phyloP scores from a whole-genome alignment of 129 eudicot species.

The Cynara cardunculus region DNA sequence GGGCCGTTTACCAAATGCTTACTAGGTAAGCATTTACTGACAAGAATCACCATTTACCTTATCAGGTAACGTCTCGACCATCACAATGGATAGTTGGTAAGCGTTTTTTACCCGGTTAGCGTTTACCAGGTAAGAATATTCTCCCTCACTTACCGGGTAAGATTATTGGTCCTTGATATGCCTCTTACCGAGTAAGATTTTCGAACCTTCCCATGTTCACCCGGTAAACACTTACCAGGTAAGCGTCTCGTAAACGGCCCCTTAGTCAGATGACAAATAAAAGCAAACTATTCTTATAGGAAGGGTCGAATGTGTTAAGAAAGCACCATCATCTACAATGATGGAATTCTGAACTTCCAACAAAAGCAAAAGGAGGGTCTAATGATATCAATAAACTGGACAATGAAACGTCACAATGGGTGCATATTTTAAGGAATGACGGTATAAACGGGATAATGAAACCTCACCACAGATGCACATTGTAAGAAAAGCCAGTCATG shows the following conservation, averaged over 20 bases:
- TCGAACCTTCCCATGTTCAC: too few relatives aligned
- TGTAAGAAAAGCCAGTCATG: conserved; percentile 99
- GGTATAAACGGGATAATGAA: background rate
- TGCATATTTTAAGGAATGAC: conserved; percentile 70
- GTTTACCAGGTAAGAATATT: too few relatives aligned
- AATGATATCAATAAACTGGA: background rate
- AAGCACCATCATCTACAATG: background rate
- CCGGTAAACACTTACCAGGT: too few relatives aligned
- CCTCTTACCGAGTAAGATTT: too few relatives aligned
- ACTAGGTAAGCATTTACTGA: background rate
- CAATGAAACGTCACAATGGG: conserved; percentile 61
- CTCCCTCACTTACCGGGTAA: background rate
- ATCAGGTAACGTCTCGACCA: too few relatives aligned
- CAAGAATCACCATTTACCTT: too few relatives aligned
- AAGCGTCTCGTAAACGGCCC: background rate
- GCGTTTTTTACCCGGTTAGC: too few relatives aligned
- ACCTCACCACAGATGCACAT: conserved; percentile 92
- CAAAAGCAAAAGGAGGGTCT: background rate
- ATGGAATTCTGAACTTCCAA: background rate
- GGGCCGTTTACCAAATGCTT: background rate
- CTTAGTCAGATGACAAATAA: background rate
- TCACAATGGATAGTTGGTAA: too few relatives aligned
- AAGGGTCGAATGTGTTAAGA: background rate
- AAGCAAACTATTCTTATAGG: background rate
- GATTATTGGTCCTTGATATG: too few relatives aligned